Evolutionary conservation across 129 eudicot species (phyloP), one percentile per base, ranked within the genome.

Genomic region (Scalesia atractyloides): DNA sequence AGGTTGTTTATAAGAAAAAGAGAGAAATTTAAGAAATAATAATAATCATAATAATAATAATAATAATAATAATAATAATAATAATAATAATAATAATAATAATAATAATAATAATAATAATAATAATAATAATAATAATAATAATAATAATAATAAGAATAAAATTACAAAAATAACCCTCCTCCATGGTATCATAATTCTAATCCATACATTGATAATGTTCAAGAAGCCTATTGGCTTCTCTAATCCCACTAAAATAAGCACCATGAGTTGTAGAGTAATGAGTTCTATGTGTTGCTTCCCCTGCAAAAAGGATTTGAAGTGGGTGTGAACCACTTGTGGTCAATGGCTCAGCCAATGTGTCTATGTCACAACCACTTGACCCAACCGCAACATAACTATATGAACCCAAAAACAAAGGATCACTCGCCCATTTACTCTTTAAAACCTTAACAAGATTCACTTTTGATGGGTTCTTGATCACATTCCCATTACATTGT

Each of bases 181-280:
- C 44, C 54, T 73, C 66, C 74, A 70, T 77, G 77, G 51, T 82
- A 12, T 68, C 5, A 22, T 58, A 58, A 64, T 56, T 57, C 37
- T 56, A 37, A 66, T 60, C 77, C 80, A 57, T 64, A 76, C 83
- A 83, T 50, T 81, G 71, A 79, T 89, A 92, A 79, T 89, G 88
- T 75, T 89, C 76, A 77, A 92, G 89, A 69, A 92, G 90, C 94
- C 98, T 92, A 79, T 84, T 87, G 70, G 96, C 98, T 87, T 92
- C 98, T 83, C 98, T 92, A 24, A 92, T 81, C 8, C 98, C 98
- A 85, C 98, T 92, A 70, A 83, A 89, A 78, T 92, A 92, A 73
- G 96, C 98, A 49, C 98, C 98, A 82, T 92, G 98, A 63, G 98
- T 89, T 7, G 98, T 92, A 16, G 98, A 92, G 67, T 89, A 92